Percentiles rank a stretch among this genome's conserved stretches.
Conservation (phyloP, 2,329 filamentous ascomycete species). For the Cordyceps javanica region DNA sequence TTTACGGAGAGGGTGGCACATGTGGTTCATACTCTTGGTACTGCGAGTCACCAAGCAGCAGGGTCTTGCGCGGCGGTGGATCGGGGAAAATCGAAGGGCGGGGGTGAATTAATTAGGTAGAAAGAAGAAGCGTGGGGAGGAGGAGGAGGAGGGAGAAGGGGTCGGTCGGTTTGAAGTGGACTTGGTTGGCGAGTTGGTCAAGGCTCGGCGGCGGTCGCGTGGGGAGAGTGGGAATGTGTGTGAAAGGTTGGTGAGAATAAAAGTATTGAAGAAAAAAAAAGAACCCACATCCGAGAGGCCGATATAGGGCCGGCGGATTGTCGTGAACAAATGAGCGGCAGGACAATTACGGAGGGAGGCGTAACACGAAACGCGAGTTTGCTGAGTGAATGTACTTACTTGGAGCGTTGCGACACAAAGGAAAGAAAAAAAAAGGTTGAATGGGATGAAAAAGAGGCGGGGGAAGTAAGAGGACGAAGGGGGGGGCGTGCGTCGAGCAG, state of each 20-base stretch:
- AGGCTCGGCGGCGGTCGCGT: too few relatives aligned
- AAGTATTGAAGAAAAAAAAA: not conserved
- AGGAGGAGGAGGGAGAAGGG: not conserved
- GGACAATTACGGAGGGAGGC: constrained; percentile 8
- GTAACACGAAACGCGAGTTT: not conserved
- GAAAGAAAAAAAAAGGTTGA: not conserved
- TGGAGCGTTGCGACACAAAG: not conserved
- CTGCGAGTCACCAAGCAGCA: not conserved
- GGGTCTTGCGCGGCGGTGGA: not conserved
- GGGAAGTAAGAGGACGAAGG: too few relatives aligned
- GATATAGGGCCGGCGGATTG: constrained; percentile 14
- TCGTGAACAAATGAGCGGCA: constrained; percentile 10
- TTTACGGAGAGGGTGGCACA: constrained; percentile 5
- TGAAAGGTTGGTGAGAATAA: not conserved
- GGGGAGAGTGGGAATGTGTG: not conserved
- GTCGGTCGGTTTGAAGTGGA: not conserved
- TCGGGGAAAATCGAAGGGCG: constrained; percentile 6
- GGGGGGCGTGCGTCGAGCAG: not conserved
- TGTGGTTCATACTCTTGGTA: not conserved
- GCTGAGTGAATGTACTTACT: too few relatives aligned
- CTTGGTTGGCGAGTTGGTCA: not conserved
- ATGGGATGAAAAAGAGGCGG: constrained; percentile 4
- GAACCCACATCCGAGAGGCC: not conserved
- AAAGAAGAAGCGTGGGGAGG: not conserved
- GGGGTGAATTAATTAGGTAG: not conserved